These are phyloP conservation scores for Helianthus annuus DNA, from an alignment of 129 eudicot genomes.

Conservation along the genomic window DNA sequence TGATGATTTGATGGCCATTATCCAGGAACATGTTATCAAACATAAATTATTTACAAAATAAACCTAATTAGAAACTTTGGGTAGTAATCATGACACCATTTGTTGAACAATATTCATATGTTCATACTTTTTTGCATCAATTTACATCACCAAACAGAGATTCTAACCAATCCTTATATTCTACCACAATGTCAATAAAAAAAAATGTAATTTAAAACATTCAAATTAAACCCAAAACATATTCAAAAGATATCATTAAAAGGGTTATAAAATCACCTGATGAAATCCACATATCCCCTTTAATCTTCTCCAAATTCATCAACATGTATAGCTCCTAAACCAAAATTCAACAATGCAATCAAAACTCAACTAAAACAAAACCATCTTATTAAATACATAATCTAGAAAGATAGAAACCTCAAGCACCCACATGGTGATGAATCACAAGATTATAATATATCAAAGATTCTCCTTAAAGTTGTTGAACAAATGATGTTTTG, in stretches of 20 bases:
- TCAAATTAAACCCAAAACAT: background rate
- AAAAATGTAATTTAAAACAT: background rate
- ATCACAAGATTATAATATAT: background rate
- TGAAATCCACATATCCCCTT: constrained; percentile 27
- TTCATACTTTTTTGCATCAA: background rate
- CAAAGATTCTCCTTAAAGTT: background rate
- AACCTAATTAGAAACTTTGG: background rate
- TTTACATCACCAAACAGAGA: background rate
- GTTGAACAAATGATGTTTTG: background rate
- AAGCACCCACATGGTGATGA: constrained; percentile 41
- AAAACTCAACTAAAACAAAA: background rate
- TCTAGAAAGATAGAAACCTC: constrained; percentile 36
- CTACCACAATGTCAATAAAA: background rate
- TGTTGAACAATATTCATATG: background rate
- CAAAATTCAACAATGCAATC: constrained; percentile 8
- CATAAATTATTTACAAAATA: background rate
- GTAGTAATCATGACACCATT: background rate
- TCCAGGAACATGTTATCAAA: no score
- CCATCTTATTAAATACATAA: background rate
- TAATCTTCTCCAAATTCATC: constrained; percentile 28
- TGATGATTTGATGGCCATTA: no score
- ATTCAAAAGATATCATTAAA: constrained; percentile 7
- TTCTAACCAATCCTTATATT: background rate
- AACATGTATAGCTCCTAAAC: constrained; percentile 41
- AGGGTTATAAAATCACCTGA: constrained; percentile 38